A percentile compares a stretch with the other conserved stretches of the same genome.
These are phyloP conservation scores for Durotheca rogersii DNA, from an alignment of 495 filamentous ascomycete species.

Conservation along the genomic window DNA sequence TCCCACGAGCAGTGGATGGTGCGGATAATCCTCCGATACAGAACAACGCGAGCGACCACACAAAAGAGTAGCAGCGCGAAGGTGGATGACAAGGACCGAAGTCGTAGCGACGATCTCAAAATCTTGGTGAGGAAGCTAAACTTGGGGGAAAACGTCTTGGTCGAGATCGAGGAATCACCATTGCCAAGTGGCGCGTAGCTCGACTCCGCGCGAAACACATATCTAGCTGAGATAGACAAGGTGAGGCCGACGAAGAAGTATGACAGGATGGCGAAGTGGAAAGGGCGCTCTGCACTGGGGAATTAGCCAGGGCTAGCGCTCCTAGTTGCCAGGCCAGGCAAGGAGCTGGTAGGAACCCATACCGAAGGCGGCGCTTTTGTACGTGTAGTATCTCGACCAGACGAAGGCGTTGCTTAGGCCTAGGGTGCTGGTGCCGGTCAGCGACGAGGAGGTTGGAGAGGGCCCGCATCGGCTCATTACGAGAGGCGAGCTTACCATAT, in stretches of 20 bases:
- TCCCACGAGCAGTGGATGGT: conserved; percentile 38
- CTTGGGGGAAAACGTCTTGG: conserved; percentile 1
- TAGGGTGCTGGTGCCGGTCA: conserved; percentile 14
- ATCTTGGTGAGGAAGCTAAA: conserved; percentile 8
- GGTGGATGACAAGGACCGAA: conserved; percentile 11
- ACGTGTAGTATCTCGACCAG: conserved; percentile 31
- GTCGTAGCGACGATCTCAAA: conserved; percentile 13
- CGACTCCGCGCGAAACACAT: conserved; percentile 12
- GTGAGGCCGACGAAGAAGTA: conserved; percentile 22
- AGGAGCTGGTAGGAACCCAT: conserved; percentile 9
- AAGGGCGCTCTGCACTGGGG: conserved; percentile 22
- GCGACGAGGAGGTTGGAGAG: neutral
- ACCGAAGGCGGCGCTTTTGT: conserved; percentile 30
- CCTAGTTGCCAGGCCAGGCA: neutral
- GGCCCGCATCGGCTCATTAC: neutral
- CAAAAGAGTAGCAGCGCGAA: conserved; percentile 25
- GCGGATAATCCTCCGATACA: conserved; percentile 31
- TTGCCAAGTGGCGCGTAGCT: conserved; percentile 2
- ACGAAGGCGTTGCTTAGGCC: conserved; percentile 17
- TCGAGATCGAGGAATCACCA: neutral
- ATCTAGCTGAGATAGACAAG: conserved; percentile 21
- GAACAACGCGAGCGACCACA: conserved; percentile 21
- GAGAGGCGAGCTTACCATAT: conserved; percentile 17
- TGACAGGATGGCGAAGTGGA: conserved; percentile 32
- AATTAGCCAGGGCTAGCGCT: conserved; percentile 1